Conservation (phyloP, 2,329 filamentous ascomycete genomes). For the Delphinella strobiligena region DNA sequence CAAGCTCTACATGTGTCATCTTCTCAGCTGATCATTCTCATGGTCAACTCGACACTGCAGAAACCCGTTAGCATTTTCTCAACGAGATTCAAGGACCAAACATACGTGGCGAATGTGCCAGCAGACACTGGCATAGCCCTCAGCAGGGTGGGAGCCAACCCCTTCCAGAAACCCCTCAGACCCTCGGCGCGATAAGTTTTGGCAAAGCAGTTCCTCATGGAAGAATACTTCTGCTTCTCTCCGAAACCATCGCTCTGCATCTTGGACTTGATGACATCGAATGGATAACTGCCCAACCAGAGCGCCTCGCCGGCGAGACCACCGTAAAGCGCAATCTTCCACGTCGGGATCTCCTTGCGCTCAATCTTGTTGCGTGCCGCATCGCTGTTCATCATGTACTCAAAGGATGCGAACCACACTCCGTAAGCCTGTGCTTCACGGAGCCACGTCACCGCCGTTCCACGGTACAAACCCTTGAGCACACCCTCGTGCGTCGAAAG, state of each 20-base stretch:
- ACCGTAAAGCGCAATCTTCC: slow-evolving; percentile 85
- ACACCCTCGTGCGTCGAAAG: slow-evolving; percentile 58
- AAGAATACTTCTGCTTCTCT: slow-evolving; percentile 54
- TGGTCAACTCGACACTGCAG: slow-evolving; percentile 1
- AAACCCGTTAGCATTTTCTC: neutral
- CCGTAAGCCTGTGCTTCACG: slow-evolving; percentile 94
- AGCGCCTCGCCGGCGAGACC: slow-evolving; percentile 87
- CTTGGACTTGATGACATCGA: slow-evolving; percentile 98
- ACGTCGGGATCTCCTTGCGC: slow-evolving; percentile 65
- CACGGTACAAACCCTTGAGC: slow-evolving; percentile 68
- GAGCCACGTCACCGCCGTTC: slow-evolving; percentile 70
- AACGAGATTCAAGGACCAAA: no score
- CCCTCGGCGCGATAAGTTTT: slow-evolving; percentile 73
- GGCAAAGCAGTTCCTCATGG: slow-evolving; percentile 80
- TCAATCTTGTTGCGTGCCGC: slow-evolving; percentile 63
- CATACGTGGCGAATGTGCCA: slow-evolving; percentile 80
- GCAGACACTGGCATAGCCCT: slow-evolving; percentile 96
- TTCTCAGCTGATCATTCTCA: neutral
- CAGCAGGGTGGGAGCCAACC: slow-evolving; percentile 76
- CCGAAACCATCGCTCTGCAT: slow-evolving; percentile 98
- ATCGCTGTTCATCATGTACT: slow-evolving; percentile 91
- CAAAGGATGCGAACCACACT: slow-evolving; percentile 87
- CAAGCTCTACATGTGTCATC: no score
- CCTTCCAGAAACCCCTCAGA: slow-evolving; percentile 81
- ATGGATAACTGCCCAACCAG: slow-evolving; percentile 87